A percentile compares a stretch with the other conserved stretches of the same genome.
phyloP scores from a whole-genome alignment of 2,329 filamentous ascomycete species.

The Xylaria sp. region DNA sequence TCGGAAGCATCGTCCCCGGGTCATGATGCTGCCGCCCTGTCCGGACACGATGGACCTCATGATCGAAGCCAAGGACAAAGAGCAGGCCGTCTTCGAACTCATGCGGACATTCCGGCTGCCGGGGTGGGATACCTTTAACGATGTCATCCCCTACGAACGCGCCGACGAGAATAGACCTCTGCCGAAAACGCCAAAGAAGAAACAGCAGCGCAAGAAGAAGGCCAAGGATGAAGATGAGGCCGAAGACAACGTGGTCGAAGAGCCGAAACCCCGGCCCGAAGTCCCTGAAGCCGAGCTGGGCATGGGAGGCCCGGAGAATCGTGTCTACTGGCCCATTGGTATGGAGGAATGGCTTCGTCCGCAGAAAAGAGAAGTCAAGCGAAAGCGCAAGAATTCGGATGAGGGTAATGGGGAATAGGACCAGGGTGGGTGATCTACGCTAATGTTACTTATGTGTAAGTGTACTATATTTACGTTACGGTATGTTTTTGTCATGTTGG shows the following conservation, averaged over 20 bases:
- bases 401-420: constrained; percentile 3
- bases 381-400: constrained; percentile 52
- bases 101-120: constrained; percentile 90
- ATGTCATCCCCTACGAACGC: constrained; percentile 80
- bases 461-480: background rate
- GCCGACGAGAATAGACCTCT: constrained; percentile 75
- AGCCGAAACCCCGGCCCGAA: constrained; percentile 53
- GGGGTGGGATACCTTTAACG: constrained; percentile 78
- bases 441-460: too few relatives aligned
- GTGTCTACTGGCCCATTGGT: constrained; percentile 90
- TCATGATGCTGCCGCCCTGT: constrained; percentile 84
- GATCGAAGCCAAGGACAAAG: constrained; percentile 99
- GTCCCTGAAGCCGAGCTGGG: constrained; percentile 76
- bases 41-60: constrained; percentile 90
- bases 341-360: constrained; percentile 92
- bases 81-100: constrained; percentile 93
- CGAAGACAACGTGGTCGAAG: constrained; percentile 53
- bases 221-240: constrained; percentile 49
- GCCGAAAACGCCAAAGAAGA: constrained; percentile 60
- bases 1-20: constrained; percentile 85
- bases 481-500: background rate
- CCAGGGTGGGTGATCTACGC: too few relatives aligned
- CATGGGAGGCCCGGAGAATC: constrained; percentile 84
- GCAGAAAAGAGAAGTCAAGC: constrained; percentile 75
- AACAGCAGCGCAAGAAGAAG: constrained; percentile 57